These are phyloP conservation scores for Diplogelasinospora grovesii DNA, from an alignment of 495 filamentous ascomycete species.

Conservation along the genomic window DNA sequence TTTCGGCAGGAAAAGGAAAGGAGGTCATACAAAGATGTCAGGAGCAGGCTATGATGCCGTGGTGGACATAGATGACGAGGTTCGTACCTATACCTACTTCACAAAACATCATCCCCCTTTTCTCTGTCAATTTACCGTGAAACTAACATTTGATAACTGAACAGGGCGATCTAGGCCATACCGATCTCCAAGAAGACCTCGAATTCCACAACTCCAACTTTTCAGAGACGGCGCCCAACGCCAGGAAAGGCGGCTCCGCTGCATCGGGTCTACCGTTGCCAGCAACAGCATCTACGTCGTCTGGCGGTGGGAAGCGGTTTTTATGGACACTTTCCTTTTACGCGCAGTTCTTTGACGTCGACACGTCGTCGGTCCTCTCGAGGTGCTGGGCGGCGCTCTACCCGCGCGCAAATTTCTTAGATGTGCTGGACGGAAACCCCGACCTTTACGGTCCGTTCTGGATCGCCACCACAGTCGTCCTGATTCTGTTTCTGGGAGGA, in stretches of 20 bases:
- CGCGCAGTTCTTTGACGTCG: conserved; percentile 95
- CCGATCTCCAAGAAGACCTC: conserved; percentile 95
- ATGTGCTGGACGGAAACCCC: conserved; percentile 93
- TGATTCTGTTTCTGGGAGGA: conserved; percentile 90
- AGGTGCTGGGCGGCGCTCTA: conserved; percentile 80
- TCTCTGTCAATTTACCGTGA: too few species aligned
- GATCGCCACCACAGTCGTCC: conserved; percentile 95
- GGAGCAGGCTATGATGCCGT: conserved; percentile 92
- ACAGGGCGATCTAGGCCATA: conserved; percentile 95
- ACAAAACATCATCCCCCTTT: not conserved
- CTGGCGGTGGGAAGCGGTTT: conserved; percentile 62
- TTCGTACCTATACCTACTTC: not conserved
- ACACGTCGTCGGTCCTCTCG: conserved; percentile 77
- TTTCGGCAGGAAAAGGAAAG: not conserved
- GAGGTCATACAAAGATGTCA: conserved; percentile 50
- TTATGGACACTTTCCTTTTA: conserved; percentile 94
- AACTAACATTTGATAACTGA: too few species aligned
- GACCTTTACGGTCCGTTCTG: conserved; percentile 94
- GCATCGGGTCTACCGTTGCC: conserved; percentile 57
- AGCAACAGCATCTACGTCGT: conserved; percentile 41
- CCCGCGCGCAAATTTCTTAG: conserved; percentile 88
- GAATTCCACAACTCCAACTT: conserved; percentile 89
- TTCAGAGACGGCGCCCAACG: conserved; percentile 47
- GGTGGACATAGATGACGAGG: conserved; percentile 89
- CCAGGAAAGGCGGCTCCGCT: conserved; percentile 37